Evolutionary conservation across 2,329 filamentous ascomycete species (phyloP).

Genomic region (Trichoderma simmonsii): DNA sequence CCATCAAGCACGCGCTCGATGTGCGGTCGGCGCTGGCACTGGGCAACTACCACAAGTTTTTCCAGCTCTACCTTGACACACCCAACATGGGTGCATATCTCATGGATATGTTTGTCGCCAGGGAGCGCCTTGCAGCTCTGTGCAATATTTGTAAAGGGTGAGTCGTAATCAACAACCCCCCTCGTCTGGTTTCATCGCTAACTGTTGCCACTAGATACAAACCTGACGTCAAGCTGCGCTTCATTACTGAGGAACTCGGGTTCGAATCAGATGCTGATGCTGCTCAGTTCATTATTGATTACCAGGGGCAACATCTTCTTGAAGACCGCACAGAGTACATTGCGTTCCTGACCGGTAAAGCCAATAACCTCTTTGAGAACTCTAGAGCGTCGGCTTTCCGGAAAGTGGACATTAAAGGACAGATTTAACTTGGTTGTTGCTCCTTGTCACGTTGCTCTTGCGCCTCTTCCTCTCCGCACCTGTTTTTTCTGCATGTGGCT

Average conservation of each 20-base stretch:
- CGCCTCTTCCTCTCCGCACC: neutral
- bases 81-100: slow-evolving; percentile 97
- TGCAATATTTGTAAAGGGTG: slow-evolving; percentile 94
- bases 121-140: slow-evolving; percentile 87
- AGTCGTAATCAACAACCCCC: slow-evolving; percentile 39
- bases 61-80: slow-evolving; percentile 89
- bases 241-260: slow-evolving; percentile 91
- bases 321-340: slow-evolving; percentile 73
- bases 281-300: slow-evolving; percentile 82
- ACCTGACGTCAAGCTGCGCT: slow-evolving; percentile 81
- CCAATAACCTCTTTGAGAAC: slow-evolving; percentile 67
- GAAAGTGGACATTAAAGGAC: slow-evolving; percentile 94
- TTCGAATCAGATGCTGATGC: slow-evolving; percentile 92
- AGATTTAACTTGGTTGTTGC: slow-evolving; percentile 61
- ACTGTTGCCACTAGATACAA: slow-evolving; percentile 69
- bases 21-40: slow-evolving; percentile 88
- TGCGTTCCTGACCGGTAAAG: slow-evolving; percentile 71
- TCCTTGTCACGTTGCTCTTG: slow-evolving; percentile 6
- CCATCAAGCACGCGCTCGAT: slow-evolving; percentile 86
- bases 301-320: slow-evolving; percentile 72
- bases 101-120: slow-evolving; percentile 98
- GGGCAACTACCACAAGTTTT: slow-evolving; percentile 97
- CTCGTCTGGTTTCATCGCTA: slow-evolving; percentile 36
- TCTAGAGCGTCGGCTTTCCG: slow-evolving; percentile 73
- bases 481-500: neutral